Evolutionary conservation across 768 basidiomycete species (phyloP).

Genomic region (Leccinum disarticulatum): DNA sequence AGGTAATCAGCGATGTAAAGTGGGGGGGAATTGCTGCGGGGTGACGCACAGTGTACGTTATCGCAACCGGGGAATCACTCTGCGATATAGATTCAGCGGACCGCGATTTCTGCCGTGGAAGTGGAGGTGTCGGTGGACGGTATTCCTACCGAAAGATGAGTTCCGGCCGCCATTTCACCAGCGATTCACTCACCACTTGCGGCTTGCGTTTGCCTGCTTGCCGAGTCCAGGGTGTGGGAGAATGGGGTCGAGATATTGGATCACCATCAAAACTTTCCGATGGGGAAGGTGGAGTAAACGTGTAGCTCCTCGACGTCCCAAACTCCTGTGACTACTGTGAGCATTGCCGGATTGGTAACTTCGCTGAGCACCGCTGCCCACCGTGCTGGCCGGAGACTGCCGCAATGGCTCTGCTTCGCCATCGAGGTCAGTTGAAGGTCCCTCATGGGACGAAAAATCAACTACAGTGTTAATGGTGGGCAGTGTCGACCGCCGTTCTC

Average conservation of each 20-base stretch:
- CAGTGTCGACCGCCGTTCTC: conserved; percentile 31
- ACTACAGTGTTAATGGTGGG: conserved; percentile 35
- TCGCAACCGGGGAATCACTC: conserved; percentile 31
- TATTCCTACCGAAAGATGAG: conserved; percentile 39
- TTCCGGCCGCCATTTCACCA: not conserved
- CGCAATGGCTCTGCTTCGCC: conserved; percentile 29
- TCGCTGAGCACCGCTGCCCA: conserved; percentile 31
- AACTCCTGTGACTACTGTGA: conserved; percentile 34
- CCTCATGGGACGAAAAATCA: conserved; percentile 29
- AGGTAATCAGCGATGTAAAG: conserved; percentile 4
- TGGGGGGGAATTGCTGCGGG: conserved; percentile 1
- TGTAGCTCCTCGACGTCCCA: conserved; percentile 31
- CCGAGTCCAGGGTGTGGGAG: conserved; percentile 37
- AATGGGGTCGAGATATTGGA: conserved; percentile 35
- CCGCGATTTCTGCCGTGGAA: conserved; percentile 40
- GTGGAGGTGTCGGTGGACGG: conserved; percentile 60
- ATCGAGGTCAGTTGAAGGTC: conserved; percentile 24
- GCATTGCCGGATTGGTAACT: conserved; percentile 23
- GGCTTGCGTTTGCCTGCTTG: conserved; percentile 25
- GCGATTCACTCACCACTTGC: conserved; percentile 24
- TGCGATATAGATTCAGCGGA: conserved; percentile 30
- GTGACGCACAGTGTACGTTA: conserved; percentile 26
- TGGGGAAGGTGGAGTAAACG: conserved; percentile 35
- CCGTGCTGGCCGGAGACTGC: conserved; percentile 35
- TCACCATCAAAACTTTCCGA: conserved; percentile 35